phyloP scores from a whole-genome alignment of 2,329 filamentous ascomycete species.

The Daldinia sp. region DNA sequence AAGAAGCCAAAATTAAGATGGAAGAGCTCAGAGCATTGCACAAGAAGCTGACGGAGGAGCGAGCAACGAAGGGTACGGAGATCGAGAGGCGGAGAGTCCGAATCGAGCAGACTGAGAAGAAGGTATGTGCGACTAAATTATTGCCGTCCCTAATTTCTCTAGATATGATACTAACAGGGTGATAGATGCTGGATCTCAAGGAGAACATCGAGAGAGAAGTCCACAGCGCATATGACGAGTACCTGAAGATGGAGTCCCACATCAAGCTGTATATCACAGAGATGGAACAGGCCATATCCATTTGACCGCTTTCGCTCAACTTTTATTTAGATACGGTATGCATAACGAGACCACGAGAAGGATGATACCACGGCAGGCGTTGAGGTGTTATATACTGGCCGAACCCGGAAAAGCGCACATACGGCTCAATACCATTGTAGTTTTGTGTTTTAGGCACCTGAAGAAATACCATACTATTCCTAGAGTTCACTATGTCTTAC shows the following conservation, averaged over 20 bases:
- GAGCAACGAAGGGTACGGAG: slow-evolving; percentile 86
- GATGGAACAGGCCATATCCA: slow-evolving; percentile 86
- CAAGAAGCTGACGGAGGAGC: slow-evolving; percentile 83
- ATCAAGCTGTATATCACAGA: slow-evolving; percentile 98
- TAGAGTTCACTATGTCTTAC: slow-evolving; percentile 7
- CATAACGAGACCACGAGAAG: slow-evolving; percentile 49
- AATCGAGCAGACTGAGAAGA: slow-evolving; percentile 98
- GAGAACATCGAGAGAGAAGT: slow-evolving; percentile 98
- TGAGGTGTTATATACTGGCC: slow-evolving; percentile 45
- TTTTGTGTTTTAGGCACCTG: slow-evolving; percentile 7
- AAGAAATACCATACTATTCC: slow-evolving; percentile 23
- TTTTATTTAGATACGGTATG: slow-evolving; percentile 39
- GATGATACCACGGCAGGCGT: slow-evolving; percentile 61
- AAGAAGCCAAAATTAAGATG: slow-evolving; percentile 87
- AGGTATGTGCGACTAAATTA: slow-evolving; percentile 68
- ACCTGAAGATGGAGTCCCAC: slow-evolving; percentile 96
- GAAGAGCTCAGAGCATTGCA: slow-evolving; percentile 87
- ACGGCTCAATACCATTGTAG: slow-evolving; percentile 15
- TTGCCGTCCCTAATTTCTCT: slow-evolving; percentile 6
- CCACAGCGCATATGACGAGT: slow-evolving; percentile 90
- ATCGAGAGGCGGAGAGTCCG: slow-evolving; percentile 92
- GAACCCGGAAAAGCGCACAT: slow-evolving; percentile 21
- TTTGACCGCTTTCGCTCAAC: slow-evolving; percentile 55
- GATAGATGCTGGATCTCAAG: slow-evolving; percentile 94
- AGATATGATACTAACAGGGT: slow-evolving; percentile 42